phyloP scores from a whole-genome alignment of 495 filamentous ascomycete genomes.

The Aspergillus nanangensis region DNA sequence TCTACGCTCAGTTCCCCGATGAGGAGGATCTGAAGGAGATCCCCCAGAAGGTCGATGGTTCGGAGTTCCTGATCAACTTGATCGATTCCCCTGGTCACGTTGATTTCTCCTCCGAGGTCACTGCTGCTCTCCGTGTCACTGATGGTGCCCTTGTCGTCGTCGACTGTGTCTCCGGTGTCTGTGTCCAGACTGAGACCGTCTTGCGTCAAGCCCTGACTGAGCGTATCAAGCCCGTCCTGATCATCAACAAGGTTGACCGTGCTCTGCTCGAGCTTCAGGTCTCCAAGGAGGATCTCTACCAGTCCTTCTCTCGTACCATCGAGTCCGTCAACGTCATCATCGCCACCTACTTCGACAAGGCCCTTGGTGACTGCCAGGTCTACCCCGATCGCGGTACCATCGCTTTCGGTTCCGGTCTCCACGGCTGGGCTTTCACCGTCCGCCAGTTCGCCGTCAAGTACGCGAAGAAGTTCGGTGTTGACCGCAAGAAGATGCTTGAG shows the following conservation, averaged over 20 bases:
- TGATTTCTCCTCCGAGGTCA: slow-evolving; percentile 99
- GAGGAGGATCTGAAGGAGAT: slow-evolving; percentile 94
- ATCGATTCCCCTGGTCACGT: slow-evolving; percentile 99
- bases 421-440: slow-evolving; percentile 99
- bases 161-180: slow-evolving; percentile 99
- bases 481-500: slow-evolving; percentile 99
- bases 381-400: slow-evolving; percentile 95
- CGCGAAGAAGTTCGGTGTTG: slow-evolving; percentile 99
- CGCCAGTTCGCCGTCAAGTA: slow-evolving; percentile 96
- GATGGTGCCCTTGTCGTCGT: slow-evolving; percentile 99
- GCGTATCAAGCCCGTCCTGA: slow-evolving; percentile 98
- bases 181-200: slow-evolving; percentile 98
- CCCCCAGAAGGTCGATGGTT: slow-evolving; percentile 78
- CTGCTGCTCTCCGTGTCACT: slow-evolving; percentile 98
- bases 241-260: slow-evolving; percentile 99
- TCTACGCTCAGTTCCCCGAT: slow-evolving; percentile 81
- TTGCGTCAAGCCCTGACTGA: slow-evolving; percentile 98
- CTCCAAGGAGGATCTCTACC: slow-evolving; percentile 98
- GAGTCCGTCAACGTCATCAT: slow-evolving; percentile 99
- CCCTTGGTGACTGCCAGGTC: slow-evolving; percentile 95
- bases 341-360: slow-evolving; percentile 96
- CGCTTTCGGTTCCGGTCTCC: slow-evolving; percentile 98
- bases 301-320: slow-evolving; percentile 98
- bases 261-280: slow-evolving; percentile 97
- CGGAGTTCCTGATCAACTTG: slow-evolving; percentile 99